Conservation (phyloP, 441 rosid species). For the Populus tomentosa region DNA sequence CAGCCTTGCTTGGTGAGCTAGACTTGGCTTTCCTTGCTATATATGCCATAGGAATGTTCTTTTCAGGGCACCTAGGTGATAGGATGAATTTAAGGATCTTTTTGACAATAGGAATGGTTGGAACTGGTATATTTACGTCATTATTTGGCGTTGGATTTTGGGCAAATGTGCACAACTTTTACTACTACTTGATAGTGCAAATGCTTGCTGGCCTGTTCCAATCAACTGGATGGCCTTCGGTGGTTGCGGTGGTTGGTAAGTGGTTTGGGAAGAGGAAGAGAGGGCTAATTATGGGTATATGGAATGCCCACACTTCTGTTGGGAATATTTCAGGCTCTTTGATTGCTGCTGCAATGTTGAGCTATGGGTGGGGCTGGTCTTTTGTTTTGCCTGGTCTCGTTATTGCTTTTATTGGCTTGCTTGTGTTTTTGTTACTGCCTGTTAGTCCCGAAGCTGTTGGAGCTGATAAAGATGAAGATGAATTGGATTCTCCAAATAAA, state of each 20-base stretch:
- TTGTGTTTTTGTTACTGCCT: constrained; percentile 70
- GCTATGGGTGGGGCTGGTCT: constrained; percentile 97
- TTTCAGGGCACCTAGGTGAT: constrained; percentile 89
- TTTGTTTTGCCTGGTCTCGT: constrained; percentile 73
- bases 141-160: constrained; percentile 83
- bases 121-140: constrained; percentile 73
- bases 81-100: constrained; percentile 72
- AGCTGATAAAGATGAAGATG: constrained; percentile 46
- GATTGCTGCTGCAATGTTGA: constrained; percentile 67
- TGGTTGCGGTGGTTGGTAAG: constrained; percentile 89
- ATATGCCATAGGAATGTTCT: constrained; percentile 87
- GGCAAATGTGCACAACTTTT: constrained; percentile 61
- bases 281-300: constrained; percentile 92
- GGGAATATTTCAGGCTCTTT: constrained; percentile 89
- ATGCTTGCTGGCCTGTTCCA: constrained; percentile 88
- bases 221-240: constrained; percentile 99
- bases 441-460: constrained; percentile 74
- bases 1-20: constrained; percentile 69
- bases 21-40: constrained; percentile 80
- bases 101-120: constrained; percentile 77
- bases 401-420: constrained; percentile 47
- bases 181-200: constrained; percentile 59
- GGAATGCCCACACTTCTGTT: constrained; percentile 95
- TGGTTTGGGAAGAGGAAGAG: constrained; percentile 94
- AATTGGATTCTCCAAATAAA: constrained; percentile 39